Evolutionary conservation across 2,329 filamentous ascomycete genomes (phyloP).

Genomic region (Diaporthe batatas): DNA sequence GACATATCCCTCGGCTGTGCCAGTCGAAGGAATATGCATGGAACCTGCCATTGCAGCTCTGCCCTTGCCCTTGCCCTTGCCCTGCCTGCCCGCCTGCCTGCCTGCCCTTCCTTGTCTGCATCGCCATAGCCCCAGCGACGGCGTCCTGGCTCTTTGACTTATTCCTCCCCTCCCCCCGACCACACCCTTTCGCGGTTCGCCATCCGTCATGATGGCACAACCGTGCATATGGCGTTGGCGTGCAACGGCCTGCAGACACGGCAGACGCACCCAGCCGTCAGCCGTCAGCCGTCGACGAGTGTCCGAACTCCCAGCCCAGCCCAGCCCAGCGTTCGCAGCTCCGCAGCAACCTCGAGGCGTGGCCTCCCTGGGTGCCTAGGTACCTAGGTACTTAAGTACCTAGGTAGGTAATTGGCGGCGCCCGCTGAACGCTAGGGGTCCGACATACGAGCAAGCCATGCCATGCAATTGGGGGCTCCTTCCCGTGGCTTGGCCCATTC

Average conservation of each 20-base stretch:
- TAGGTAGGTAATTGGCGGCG: constrained; percentile 4
- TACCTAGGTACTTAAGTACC: no score
- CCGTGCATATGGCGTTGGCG: constrained; percentile 2
- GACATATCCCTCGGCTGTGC: constrained; percentile 30
- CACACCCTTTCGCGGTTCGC: background rate
- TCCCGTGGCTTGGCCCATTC: constrained; percentile 1
- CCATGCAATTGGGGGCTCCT: constrained; percentile 3
- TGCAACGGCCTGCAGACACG: constrained; percentile 19
- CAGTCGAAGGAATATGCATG: constrained; percentile 38
- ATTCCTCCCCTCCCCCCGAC: background rate
- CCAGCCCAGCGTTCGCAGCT: constrained; percentile 5
- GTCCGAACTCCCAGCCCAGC: background rate
- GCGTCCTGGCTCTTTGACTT: background rate
- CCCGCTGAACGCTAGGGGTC: constrained; percentile 30
- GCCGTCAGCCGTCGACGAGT: constrained; percentile 13
- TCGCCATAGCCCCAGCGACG: constrained; percentile 5
- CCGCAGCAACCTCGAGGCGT: background rate
- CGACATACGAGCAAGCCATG: background rate
- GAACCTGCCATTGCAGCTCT: constrained; percentile 30
- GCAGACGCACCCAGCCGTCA: constrained; percentile 34
- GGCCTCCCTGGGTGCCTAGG: no score
- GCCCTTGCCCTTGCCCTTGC: constrained; percentile 6
- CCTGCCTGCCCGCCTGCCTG: no score
- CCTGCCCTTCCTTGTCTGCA: no score
- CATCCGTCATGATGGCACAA: constrained; percentile 29